A percentile compares a stretch with the other conserved stretches of the same genome.
These are phyloP conservation scores for Lignosus rhinocerotis DNA, from an alignment of 1,284 basidiomycete species.

Conservation along the genomic window DNA sequence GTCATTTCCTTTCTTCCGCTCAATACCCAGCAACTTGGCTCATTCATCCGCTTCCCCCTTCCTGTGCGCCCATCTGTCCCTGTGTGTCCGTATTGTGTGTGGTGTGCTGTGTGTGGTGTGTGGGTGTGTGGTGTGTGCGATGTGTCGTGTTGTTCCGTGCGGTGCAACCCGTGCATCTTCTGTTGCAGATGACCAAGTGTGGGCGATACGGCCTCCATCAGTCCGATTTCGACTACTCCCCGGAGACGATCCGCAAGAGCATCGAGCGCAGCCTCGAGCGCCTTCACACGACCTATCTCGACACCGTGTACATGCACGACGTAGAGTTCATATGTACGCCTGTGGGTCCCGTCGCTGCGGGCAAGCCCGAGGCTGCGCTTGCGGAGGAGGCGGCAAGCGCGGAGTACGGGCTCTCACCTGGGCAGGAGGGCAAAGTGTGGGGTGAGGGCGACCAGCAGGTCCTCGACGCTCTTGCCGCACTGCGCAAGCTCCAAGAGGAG, in stretches of 20 bases:
- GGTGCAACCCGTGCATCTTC: background rate
- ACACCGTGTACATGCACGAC: constrained; percentile 90
- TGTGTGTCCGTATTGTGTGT: background rate
- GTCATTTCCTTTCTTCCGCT: constrained; percentile 15
- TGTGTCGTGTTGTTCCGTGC: background rate
- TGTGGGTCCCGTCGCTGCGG: constrained; percentile 50
- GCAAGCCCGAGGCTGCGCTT: constrained; percentile 60
- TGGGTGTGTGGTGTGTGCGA: background rate
- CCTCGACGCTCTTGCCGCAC: constrained; percentile 70
- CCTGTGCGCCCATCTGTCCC: background rate
- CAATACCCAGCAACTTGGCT: background rate
- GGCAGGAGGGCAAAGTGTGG: constrained; percentile 57
- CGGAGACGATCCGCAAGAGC: constrained; percentile 67
- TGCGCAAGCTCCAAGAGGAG: constrained; percentile 76
- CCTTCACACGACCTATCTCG: constrained; percentile 81
- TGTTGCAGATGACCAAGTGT: constrained; percentile 83
- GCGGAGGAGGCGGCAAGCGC: constrained; percentile 42
- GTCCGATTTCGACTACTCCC: constrained; percentile 79
- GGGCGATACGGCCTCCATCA: constrained; percentile 76
- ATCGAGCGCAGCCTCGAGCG: constrained; percentile 74
- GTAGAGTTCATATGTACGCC: constrained; percentile 81
- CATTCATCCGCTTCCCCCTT: background rate
- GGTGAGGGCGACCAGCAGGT: constrained; percentile 84
- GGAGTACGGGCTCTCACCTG: constrained; percentile 62
- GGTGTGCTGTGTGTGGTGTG: background rate